Evolutionary conservation across 2,329 filamentous ascomycete genomes (phyloP), one percentile per base, ranked within the genome.

Genomic region (Aplosporella prunicola): DNA sequence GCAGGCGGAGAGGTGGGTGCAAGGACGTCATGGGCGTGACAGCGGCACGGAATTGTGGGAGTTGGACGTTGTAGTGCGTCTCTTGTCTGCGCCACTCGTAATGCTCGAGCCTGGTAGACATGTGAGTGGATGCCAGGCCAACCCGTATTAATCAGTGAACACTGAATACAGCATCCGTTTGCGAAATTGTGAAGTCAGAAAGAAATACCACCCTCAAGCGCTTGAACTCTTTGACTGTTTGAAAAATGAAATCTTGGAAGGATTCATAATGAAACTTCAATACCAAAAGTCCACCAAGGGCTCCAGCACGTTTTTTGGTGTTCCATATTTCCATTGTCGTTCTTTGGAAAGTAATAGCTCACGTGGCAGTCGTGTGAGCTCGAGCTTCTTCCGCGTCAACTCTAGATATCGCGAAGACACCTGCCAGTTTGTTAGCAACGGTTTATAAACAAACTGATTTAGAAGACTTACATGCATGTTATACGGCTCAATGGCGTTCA

Each of bases 341-440:
- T 66, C 65, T 40, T 61, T 65, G 2, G 68, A 61, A 7, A 69
- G 53, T 6, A 63, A 58, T 2, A 67, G 50, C 47, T 80, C 76
- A 47, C 76, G 72, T 26, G 79, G 79, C 20, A 82, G 57, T 41
- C 79, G 66, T 15, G 76, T 77, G 30, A 82, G 64, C 49, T 81
- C 74, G 8, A 83, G 65, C 55, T 83, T 84, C 53, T 75, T 71
- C 50, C 64, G 70, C 5, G 79, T 83, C 42, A 82, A 64, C 30
- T 80, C 71, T 1, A 83, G 66, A 53, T 82, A 82, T 48, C 72
- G 75, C 38, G 69, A 72, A 2, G 78, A 81, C 11, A 82, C 72
- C 77, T 80, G 39, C 14, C 6, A 7, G 24, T 17, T 20, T 26
- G 14, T 37, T 13, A 32, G 9, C 13, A 20, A 17, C 9, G 18